A percentile compares a stretch with the other conserved stretches of the same genome.
These are phyloP conservation scores for Lineolata rhizophorae DNA, from an alignment of 495 filamentous ascomycete species.

Conservation along the genomic window DNA sequence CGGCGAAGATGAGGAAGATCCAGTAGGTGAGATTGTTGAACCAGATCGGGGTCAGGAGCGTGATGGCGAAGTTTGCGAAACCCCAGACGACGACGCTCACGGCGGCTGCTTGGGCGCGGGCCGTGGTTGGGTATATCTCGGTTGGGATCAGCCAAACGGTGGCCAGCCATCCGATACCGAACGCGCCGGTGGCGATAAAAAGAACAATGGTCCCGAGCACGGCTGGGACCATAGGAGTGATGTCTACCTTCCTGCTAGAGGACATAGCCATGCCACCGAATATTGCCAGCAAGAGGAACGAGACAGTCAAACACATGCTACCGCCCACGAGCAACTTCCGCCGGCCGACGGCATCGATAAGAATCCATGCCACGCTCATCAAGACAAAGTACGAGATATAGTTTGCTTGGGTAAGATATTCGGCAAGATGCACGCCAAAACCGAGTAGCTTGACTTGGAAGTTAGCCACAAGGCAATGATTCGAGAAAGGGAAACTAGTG, in stretches of 20 bases:
- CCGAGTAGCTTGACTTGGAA: slow-evolving; percentile 30
- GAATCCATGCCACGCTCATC: slow-evolving; percentile 30
- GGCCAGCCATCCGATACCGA: slow-evolving; percentile 34
- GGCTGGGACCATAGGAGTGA: slow-evolving; percentile 18
- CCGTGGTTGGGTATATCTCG: slow-evolving; percentile 31
- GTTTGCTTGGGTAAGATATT: slow-evolving; percentile 30
- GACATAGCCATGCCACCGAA: slow-evolving; percentile 23
- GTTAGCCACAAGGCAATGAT: not conserved
- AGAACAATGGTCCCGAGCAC: slow-evolving; percentile 25
- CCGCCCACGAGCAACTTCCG: slow-evolving; percentile 29
- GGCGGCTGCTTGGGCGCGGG: slow-evolving; percentile 29
- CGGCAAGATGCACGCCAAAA: slow-evolving; percentile 20
- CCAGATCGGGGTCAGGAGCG: slow-evolving; percentile 29
- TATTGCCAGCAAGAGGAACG: slow-evolving; percentile 24
- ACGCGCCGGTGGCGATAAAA: slow-evolving; percentile 29
- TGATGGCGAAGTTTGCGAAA: slow-evolving; percentile 31
- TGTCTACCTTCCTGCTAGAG: slow-evolving; percentile 9
- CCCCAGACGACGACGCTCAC: slow-evolving; percentile 34
- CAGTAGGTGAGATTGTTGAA: slow-evolving; percentile 33
- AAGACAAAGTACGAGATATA: slow-evolving; percentile 31
- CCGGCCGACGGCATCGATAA: slow-evolving; percentile 29
- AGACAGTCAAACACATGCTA: slow-evolving; percentile 21
- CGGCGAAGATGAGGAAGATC: slow-evolving; percentile 30
- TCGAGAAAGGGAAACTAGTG: not conserved
- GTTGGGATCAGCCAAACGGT: slow-evolving; percentile 36